Percentiles rank a stretch among this genome's conserved stretches.
These are phyloP conservation scores for Fusarium sp. DNA, from an alignment of 2,329 filamentous ascomycete species.

Conservation along the genomic window DNA sequence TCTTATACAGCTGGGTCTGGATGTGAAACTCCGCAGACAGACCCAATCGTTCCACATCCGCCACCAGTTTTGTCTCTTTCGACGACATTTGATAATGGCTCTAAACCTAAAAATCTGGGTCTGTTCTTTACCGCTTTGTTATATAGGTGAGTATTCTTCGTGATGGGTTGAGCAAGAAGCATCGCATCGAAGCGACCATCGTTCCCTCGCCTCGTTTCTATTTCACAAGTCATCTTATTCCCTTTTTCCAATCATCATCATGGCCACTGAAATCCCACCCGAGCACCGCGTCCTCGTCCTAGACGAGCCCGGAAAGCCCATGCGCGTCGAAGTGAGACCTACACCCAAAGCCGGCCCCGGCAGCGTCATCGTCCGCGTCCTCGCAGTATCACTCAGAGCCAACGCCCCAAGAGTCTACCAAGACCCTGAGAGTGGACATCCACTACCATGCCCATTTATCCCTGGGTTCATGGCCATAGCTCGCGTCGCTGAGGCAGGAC, in stretches of 20 bases:
- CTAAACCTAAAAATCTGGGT: neutral
- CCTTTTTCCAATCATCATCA: too few species aligned
- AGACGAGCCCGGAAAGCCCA: neutral
- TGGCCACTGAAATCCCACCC: neutral
- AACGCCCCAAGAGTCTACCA: neutral
- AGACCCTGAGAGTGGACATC: neutral
- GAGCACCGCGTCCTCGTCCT: neutral
- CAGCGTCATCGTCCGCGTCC: neutral
- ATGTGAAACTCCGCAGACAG: neutral
- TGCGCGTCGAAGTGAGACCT: neutral
- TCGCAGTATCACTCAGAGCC: neutral
- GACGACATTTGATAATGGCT: accelerated
- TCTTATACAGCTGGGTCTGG: neutral
- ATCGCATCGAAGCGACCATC: too few species aligned
- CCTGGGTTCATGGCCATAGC: neutral
- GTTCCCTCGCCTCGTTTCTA: neutral
- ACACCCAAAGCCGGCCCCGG: neutral
- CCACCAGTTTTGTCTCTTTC: neutral
- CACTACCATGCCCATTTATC: neutral
- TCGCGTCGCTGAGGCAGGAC: neutral
- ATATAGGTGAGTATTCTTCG: neutral
- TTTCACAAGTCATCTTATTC: neutral
- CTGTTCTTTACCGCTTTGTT: neutral
- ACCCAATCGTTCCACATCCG: neutral
- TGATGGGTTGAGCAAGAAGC: too few species aligned